Conservation (phyloP, 441 rosid species). For the Pelargonium fulgidum region DNA sequence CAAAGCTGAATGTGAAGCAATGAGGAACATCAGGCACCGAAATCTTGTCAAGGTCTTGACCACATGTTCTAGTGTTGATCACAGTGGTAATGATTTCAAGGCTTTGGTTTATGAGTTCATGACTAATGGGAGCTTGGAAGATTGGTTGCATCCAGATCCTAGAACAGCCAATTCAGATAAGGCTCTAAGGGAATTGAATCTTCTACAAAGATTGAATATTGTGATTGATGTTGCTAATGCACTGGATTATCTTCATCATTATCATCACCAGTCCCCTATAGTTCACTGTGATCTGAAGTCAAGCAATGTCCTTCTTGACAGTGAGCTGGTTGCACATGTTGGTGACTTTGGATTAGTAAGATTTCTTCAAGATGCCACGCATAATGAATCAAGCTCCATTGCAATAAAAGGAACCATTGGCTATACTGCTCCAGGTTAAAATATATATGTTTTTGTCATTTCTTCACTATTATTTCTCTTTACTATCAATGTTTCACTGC, state of each 20-base stretch:
- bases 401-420: conserved; percentile 15
- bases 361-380: fast-evolving
- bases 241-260: conserved; percentile 10
- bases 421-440: conserved; percentile 18
- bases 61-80: conserved; percentile 16
- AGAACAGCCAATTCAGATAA: background rate
- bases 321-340: conserved; percentile 10
- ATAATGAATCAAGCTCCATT: background rate
- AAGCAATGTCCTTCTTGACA: conserved; percentile 10
- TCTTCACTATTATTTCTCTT: background rate
- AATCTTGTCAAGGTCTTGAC: conserved; percentile 18
- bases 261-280: background rate
- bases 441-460: background rate
- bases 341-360: conserved; percentile 15
- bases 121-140: conserved; percentile 18
- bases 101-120: conserved; percentile 19
- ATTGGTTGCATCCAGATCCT: background rate
- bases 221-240: background rate
- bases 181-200: background rate
- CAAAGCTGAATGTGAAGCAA: conserved; percentile 16
- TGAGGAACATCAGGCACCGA: conserved; percentile 8
- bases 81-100: conserved; percentile 13
- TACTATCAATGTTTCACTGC: background rate
- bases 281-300: conserved; percentile 21
- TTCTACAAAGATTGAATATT: conserved; percentile 11